phyloP scores from a whole-genome alignment of 1,139 yeast genomes.

The Scheffersomyces segobiensis region DNA sequence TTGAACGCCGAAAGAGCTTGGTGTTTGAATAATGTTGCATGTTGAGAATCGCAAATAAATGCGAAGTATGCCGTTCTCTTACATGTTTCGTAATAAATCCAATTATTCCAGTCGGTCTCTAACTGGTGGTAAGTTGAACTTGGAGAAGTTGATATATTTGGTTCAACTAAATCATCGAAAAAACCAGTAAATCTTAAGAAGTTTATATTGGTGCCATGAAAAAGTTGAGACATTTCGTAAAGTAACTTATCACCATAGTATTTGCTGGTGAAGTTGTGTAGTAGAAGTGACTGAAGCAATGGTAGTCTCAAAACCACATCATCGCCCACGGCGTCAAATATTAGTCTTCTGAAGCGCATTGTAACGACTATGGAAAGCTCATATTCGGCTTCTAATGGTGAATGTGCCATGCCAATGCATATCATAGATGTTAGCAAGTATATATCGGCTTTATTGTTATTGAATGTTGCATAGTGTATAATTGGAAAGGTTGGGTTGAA shows the following conservation, averaged over 20 bases:
- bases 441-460: constrained; percentile 26
- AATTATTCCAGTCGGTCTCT: constrained; percentile 21
- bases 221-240: constrained; percentile 25
- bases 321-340: constrained; percentile 9
- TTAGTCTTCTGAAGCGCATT: constrained; percentile 5
- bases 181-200: constrained; percentile 26
- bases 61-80: constrained; percentile 31
- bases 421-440: constrained; percentile 32
- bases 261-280: constrained; percentile 18
- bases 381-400: constrained; percentile 18
- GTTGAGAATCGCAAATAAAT: constrained; percentile 31
- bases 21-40: constrained; percentile 26
- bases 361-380: constrained; percentile 8
- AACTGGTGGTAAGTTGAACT: constrained; percentile 10
- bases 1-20: constrained; percentile 31
- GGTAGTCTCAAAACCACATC: constrained; percentile 11
- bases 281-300: constrained; percentile 23
- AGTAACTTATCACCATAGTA: constrained; percentile 23
- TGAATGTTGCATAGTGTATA: constrained; percentile 41
- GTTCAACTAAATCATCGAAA: constrained; percentile 18
- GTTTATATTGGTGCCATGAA: constrained; percentile 29
- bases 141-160: constrained; percentile 6
- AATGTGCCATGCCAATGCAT: constrained; percentile 36
- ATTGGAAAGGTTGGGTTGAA: constrained; percentile 32
- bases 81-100: constrained; percentile 28